Evolutionary conservation across 108 stramenopile species (phyloP).

Genomic region (Mediolabrus comicus): DNA sequence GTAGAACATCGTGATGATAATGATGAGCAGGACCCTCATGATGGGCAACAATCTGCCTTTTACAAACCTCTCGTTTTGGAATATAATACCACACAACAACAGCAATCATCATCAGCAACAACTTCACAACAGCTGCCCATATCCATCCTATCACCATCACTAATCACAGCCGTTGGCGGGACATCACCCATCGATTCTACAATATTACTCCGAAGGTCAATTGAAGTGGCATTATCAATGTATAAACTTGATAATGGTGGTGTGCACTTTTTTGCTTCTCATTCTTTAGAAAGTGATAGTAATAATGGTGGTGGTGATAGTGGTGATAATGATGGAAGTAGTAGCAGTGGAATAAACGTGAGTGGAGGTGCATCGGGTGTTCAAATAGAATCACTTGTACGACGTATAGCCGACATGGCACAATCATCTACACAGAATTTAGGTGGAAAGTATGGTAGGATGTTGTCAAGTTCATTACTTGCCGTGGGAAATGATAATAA

Average conservation of each 20-base stretch:
- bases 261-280: constrained; percentile 38
- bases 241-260: constrained; percentile 42
- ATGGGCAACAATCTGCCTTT: neutral
- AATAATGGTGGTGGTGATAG: neutral
- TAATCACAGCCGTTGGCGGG: constrained; percentile 59
- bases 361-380: constrained; percentile 36
- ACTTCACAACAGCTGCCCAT: constrained; percentile 21
- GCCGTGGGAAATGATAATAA: constrained; percentile 36
- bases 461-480: constrained; percentile 56
- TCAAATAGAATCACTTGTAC: constrained; percentile 37
- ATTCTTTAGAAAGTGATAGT: constrained; percentile 22
- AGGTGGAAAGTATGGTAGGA: constrained; percentile 39
- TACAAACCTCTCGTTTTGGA: neutral
- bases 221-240: constrained; percentile 38
- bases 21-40: neutral
- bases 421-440: constrained; percentile 66
- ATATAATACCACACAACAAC: constrained; percentile 1
- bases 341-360: neutral
- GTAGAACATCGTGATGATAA: too few species aligned
- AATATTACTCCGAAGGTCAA: constrained; percentile 38
- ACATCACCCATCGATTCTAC: constrained; percentile 53
- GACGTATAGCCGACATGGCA: constrained; percentile 65
- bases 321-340: neutral
- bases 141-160: constrained; percentile 38
- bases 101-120: neutral